Base-by-base conservation (phyloP, 2,329 filamentous ascomycete species). In the Daldinia eschscholtzii region DNA sequence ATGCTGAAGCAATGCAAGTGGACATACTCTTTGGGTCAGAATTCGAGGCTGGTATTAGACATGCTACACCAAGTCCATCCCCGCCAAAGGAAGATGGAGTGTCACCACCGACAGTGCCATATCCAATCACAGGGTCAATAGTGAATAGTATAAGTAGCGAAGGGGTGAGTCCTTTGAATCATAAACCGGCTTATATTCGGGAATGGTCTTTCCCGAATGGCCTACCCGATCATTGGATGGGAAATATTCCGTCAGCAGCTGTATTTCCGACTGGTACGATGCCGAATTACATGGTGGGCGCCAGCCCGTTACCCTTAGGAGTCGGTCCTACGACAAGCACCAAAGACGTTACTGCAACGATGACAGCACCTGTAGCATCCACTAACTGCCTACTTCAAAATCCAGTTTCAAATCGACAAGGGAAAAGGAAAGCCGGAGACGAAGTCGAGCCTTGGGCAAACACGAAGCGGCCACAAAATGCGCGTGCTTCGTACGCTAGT, bases 1-100 rank as follows among this genome's bases (percentile, higher is more conserved):
- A 61, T 28, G 48, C 59, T 20, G 12, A 61, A 23, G 59, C 59
- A 10, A 56, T 62, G 39, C n/a, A 56, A 20, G 52, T 57, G 4
- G 50, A 56, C 5, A 57, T 57, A 46, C 50, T 56, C 15, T 62
- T 46, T n/a, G 60, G 60, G 20, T 4, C 37, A 7, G 20, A 26
- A 23, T 39, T 46, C 30, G 20, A 62, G 39, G 41, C 37, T 37
- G 60, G 60, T 5, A 15, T 62, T 10, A 48, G 18, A 39, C 12
- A 48, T 15, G 12, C 50, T 26, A 26, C 28, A 23, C 28, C 33
- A 39, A 37, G 37, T 30, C 23, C 23, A 20, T 5, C 12, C n/a
- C 9, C 30, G 9, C 30, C 30, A 33, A 33, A 33, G 6, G 30
- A 33, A 10, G 30, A 6, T 10, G 44, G 44, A 6, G 18, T 18